Evolutionary conservation across 768 basidiomycete species (phyloP).

Genomic region (Lactifluus rugatus): DNA sequence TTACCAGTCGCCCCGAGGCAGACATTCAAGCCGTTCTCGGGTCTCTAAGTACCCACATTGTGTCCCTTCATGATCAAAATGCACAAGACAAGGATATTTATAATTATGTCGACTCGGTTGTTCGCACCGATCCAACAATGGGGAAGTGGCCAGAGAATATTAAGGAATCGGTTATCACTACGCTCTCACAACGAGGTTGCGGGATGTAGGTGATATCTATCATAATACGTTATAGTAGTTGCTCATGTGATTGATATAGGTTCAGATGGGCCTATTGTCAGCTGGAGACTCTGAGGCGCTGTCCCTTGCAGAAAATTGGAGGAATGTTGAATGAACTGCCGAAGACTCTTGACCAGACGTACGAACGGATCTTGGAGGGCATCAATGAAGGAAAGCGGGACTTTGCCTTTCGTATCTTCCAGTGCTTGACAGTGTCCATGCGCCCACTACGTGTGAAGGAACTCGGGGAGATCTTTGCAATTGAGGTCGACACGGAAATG

Average conservation of each 20-base stretch:
- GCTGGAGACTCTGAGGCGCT: background rate
- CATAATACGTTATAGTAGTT: background rate
- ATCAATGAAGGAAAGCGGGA: background rate
- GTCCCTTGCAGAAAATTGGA: background rate
- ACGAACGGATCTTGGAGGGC: background rate
- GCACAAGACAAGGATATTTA: background rate
- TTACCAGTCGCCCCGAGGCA: background rate
- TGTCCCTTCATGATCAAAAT: background rate
- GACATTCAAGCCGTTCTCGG: background rate
- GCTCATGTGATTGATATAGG: background rate
- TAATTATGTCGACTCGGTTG: background rate
- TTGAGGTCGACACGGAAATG: background rate
- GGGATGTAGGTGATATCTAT: background rate
- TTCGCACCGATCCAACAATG: background rate
- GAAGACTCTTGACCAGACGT: background rate
- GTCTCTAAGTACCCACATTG: fast-evolving
- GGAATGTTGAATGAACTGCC: background rate
- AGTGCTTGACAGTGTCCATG: background rate
- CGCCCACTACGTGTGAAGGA: background rate
- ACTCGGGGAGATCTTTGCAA: background rate
- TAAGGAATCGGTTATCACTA: background rate
- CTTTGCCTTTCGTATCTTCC: background rate
- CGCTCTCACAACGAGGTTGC: background rate
- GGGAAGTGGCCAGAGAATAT: background rate
- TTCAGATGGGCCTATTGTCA: background rate